Evolutionary conservation across 108 stramenopile genomes (phyloP).

Genomic region (Discostella stelligeroides): DNA sequence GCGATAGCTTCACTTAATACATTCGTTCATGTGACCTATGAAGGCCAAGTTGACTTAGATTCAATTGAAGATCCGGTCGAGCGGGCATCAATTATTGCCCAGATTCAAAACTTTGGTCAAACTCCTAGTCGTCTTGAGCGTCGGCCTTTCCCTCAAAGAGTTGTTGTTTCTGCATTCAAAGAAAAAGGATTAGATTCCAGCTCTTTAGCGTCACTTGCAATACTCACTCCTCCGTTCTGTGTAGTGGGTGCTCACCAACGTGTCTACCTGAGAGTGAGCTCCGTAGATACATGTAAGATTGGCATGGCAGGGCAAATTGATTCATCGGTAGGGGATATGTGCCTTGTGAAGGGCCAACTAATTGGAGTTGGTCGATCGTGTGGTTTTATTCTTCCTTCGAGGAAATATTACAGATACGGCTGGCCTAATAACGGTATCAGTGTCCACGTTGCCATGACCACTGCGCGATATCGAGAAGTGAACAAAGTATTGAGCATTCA

Average conservation of each 20-base stretch:
- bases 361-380: constrained; percentile 84
- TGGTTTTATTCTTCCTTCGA: constrained; percentile 67
- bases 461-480: constrained; percentile 70
- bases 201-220: constrained; percentile 77
- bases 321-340: constrained; percentile 86
- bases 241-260: constrained; percentile 91
- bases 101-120: constrained; percentile 98
- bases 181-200: constrained; percentile 83
- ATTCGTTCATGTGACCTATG: constrained; percentile 98
- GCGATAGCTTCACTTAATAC: constrained; percentile 89
- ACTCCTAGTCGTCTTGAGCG: constrained; percentile 91
- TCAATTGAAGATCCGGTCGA: constrained; percentile 87
- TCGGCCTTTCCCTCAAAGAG: constrained; percentile 69
- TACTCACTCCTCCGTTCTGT: constrained; percentile 93
- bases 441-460: constrained; percentile 72
- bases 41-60: constrained; percentile 95
- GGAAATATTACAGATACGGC: constrained; percentile 82
- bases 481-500: constrained; percentile 91
- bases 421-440: constrained; percentile 84
- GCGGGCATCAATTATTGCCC: constrained; percentile 91
- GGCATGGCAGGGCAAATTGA: constrained; percentile 73
- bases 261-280: constrained; percentile 60
- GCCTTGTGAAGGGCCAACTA: constrained; percentile 76
- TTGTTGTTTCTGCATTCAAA: constrained; percentile 53
- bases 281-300: constrained; percentile 68